These are phyloP conservation scores for Crataegus laevigata DNA, from an alignment of 306 rosid species.

Conservation along the genomic window DNA sequence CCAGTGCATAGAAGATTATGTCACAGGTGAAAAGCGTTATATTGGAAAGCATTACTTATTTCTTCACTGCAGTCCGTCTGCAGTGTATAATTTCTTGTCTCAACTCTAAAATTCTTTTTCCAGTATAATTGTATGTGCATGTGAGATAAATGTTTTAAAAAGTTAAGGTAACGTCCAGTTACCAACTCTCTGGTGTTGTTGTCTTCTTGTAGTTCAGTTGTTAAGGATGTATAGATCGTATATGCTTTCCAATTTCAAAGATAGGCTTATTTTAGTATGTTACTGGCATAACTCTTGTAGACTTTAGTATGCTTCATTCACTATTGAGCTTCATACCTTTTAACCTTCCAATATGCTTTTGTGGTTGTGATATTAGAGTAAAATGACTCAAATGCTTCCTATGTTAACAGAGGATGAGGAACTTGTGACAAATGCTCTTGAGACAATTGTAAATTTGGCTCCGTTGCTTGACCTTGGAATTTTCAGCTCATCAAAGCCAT, in stretches of 20 bases:
- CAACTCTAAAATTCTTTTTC: neutral
- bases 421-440: constrained; percentile 92
- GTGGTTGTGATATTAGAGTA: neutral
- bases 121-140: neutral
- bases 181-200: neutral
- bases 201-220: neutral
- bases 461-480: constrained; percentile 87
- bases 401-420: constrained; percentile 87
- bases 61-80: neutral
- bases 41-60: neutral
- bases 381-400: constrained; percentile 9
- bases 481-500: constrained; percentile 85
- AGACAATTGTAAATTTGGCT: constrained; percentile 94
- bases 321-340: neutral
- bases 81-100: neutral
- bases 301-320: neutral
- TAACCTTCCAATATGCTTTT: neutral
- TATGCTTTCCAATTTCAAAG: neutral
- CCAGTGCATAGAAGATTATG: constrained; percentile 80
- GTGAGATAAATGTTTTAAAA: neutral
- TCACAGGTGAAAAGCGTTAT: constrained; percentile 40
- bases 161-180: neutral
- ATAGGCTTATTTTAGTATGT: neutral
- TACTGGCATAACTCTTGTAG: neutral
- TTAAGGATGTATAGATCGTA: neutral